phyloP scores from a whole-genome alignment of 1,284 basidiomycete species.

The Ganoderma leucocontextum region DNA sequence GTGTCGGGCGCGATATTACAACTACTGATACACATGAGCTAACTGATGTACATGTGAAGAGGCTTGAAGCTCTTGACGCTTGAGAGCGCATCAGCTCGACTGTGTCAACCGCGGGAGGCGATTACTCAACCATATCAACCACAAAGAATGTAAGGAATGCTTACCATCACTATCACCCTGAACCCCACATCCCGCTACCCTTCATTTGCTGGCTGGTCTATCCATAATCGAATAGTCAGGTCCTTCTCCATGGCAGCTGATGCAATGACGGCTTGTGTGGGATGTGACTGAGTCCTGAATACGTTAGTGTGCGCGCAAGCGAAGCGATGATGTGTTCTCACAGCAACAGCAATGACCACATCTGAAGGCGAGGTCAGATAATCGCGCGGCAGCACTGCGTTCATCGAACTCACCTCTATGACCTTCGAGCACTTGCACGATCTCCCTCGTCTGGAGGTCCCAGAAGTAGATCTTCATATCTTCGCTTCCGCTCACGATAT shows the following conservation, averaged over 20 bases:
- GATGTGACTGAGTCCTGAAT: constrained; percentile 66
- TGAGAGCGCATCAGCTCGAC: too few species aligned
- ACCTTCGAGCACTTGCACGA: constrained; percentile 79
- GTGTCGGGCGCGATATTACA: neutral
- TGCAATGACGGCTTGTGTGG: constrained; percentile 75
- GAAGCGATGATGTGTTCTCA: constrained; percentile 47
- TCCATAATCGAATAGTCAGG: constrained; percentile 82
- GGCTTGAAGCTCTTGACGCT: neutral
- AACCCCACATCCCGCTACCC: neutral
- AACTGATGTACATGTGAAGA: neutral
- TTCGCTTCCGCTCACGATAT: constrained; percentile 90
- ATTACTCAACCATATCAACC: too few species aligned
- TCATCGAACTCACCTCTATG: constrained; percentile 69
- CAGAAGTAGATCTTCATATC: constrained; percentile 90
- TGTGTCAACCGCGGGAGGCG: too few species aligned
- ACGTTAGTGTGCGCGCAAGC: neutral
- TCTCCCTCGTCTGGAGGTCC: constrained; percentile 87
- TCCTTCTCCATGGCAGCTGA: constrained; percentile 89
- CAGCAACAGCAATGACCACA: constrained; percentile 77
- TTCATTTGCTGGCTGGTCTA: constrained; percentile 45
- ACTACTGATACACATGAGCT: neutral
- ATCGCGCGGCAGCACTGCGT: neutral
- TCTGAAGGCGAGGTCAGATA: constrained; percentile 51
- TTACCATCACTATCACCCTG: too few species aligned
- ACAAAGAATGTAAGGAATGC: too few species aligned